Conservation (phyloP, 176 grass and related monocot species). For the Oropetium thomaeum region DNA sequence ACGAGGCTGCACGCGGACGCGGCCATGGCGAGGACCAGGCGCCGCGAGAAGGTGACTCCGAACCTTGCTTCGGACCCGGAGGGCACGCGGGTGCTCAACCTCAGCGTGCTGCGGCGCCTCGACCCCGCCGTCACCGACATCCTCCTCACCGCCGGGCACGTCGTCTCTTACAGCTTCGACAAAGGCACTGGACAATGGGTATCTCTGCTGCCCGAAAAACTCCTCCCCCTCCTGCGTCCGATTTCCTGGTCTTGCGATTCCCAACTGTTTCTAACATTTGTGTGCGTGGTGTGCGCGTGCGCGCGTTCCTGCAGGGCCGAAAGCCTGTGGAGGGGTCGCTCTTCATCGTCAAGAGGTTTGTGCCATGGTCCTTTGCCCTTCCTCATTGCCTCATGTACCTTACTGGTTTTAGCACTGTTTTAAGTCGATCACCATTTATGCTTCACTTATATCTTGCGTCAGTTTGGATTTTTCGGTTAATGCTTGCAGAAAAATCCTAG, state of each 20-base stretch:
- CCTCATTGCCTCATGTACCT: not conserved
- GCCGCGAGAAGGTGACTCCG: constrained; percentile 43
- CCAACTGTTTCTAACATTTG: not conserved
- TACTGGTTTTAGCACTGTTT: not conserved
- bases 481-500: not conserved
- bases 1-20: not conserved
- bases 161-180: constrained; percentile 57
- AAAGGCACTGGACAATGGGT: constrained; percentile 34
- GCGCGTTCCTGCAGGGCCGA: constrained; percentile 32
- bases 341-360: constrained; percentile 69
- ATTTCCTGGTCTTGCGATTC: not conserved
- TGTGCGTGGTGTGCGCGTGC: not conserved
- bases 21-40: constrained; percentile 36
- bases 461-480: not conserved
- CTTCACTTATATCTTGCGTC: not conserved
- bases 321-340: constrained; percentile 71
- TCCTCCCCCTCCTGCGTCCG: not conserved
- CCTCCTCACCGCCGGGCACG: constrained; percentile 58
- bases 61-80: constrained; percentile 42
- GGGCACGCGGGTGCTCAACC: constrained; percentile 63
- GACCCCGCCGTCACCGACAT: constrained; percentile 64
- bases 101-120: constrained; percentile 66
- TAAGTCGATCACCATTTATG: not conserved
- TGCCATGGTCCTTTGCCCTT: not conserved
- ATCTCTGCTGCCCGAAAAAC: not conserved